phyloP scores from a whole-genome alignment of 2,329 filamentous ascomycete species.

The Lecanicillium sp. region DNA sequence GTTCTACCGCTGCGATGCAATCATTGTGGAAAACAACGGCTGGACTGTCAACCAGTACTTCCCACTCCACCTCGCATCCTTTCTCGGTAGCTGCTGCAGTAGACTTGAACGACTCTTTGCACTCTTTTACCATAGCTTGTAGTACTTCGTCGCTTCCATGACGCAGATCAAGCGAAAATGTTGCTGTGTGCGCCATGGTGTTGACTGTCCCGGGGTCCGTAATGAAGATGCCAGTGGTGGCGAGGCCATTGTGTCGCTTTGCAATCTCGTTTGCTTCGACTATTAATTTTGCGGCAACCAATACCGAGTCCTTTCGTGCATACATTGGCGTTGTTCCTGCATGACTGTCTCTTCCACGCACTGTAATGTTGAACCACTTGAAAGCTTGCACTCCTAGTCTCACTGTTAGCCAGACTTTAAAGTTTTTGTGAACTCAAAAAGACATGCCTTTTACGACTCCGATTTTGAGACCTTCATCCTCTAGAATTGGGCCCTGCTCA shows the following conservation, averaged over 20 bases:
- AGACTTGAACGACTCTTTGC: conserved; percentile 30
- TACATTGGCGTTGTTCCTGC: conserved; percentile 23
- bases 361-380: conserved; percentile 21
- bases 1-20: conserved; percentile 55
- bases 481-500: conserved; percentile 72
- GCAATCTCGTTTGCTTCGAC: conserved; percentile 19
- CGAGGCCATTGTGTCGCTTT: conserved; percentile 15
- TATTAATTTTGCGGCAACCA: conserved; percentile 27
- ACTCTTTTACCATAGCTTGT: conserved; percentile 28
- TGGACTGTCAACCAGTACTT: conserved; percentile 46
- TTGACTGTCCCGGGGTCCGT: conserved; percentile 54
- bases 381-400: conserved; percentile 18
- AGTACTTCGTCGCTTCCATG: conserved; percentile 46
- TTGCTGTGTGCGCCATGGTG: conserved; percentile 56
- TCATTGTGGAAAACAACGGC: conserved; percentile 56
- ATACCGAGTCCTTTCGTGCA: conserved; percentile 22
- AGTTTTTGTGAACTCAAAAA: too few species aligned
- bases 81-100: conserved; percentile 53
- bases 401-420: too few species aligned
- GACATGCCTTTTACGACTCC: conserved; percentile 22
- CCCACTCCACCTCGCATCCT: conserved; percentile 48
- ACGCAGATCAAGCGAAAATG: conserved; percentile 59
- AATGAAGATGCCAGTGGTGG: conserved; percentile 22
- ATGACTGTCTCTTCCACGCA: conserved; percentile 21
- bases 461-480: conserved; percentile 26